Evolutionary conservation across 1,284 basidiomycete genomes (phyloP).

Genomic region (Ustanciosporium gigantosporum): DNA sequence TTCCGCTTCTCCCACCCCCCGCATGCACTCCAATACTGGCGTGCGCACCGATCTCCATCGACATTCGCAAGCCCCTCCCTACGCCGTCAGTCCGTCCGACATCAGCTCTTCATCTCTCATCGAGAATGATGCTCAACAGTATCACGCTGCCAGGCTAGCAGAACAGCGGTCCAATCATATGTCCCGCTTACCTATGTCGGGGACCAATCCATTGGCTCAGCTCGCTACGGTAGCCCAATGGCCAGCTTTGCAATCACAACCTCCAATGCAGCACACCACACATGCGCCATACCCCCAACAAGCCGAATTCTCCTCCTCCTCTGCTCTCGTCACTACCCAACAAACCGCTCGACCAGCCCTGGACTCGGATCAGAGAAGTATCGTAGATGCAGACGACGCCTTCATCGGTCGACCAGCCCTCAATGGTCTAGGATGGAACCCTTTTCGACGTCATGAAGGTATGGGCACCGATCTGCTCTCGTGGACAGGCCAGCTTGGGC

Average conservation of each 20-base stretch:
- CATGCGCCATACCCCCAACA: no score
- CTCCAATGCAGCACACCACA: no score
- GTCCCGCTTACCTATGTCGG: not conserved
- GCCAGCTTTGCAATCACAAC: conserved; percentile 18
- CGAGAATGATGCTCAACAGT: not conserved
- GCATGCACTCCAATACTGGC: not conserved
- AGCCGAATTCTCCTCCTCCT: not conserved
- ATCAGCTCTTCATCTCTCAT: conserved; percentile 6
- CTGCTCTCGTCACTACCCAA: not conserved
- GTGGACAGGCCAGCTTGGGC: conserved; percentile 30
- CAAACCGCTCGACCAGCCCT: not conserved
- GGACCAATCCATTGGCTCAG: conserved; percentile 14
- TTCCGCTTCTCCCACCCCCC: not conserved
- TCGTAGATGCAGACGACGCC: conserved; percentile 38
- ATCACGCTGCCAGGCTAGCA: not conserved
- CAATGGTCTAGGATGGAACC: conserved; percentile 34
- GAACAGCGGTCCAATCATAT: not conserved
- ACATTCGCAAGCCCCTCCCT: not conserved
- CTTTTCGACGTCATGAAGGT: conserved; percentile 30
- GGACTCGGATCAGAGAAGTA: conserved; percentile 33
- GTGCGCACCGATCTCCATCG: not conserved
- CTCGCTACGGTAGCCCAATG: conserved; percentile 27
- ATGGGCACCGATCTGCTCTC: conserved; percentile 30
- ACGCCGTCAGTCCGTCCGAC: conserved; percentile 5
- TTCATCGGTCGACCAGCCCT: conserved; percentile 35